A percentile compares a stretch with the other conserved stretches of the same genome.
Conservation (phyloP, 371 early-diverging fungal genomes). For the Mucor ambiguus region DNA sequence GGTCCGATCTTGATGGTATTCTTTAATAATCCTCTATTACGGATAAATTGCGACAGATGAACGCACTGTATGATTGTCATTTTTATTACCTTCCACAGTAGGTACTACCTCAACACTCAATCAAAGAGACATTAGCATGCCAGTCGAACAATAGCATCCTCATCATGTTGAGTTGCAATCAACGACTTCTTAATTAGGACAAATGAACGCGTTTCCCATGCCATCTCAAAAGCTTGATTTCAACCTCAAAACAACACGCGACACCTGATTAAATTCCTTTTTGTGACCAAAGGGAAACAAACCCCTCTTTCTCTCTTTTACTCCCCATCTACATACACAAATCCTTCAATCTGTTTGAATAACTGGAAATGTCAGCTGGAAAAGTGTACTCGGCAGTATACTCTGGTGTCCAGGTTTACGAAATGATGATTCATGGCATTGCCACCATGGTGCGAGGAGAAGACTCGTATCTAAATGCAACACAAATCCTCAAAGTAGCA, state of each 20-base stretch:
- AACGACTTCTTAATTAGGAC: background rate
- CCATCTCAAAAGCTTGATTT: background rate
- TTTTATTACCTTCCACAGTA: too few relatives aligned
- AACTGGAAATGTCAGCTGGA: slow-evolving; percentile 16
- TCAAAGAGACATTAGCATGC: too few relatives aligned
- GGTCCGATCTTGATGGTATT: too few relatives aligned
- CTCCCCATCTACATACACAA: background rate
- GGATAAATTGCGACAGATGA: too few relatives aligned
- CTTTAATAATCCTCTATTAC: too few relatives aligned
- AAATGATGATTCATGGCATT: slow-evolving; percentile 81
- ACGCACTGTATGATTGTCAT: too few relatives aligned
- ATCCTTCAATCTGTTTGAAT: background rate
- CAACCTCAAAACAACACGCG: background rate
- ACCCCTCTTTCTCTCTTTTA: background rate
- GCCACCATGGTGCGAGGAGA: slow-evolving; percentile 90
- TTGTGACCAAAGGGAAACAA: background rate
- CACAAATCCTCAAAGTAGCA: slow-evolving; percentile 96
- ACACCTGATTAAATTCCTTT: background rate
- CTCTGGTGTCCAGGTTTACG: slow-evolving; percentile 84
- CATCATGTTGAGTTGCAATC: background rate
- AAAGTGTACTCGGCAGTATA: slow-evolving; percentile 72
- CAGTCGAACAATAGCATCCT: too few relatives aligned
- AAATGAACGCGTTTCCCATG: background rate
- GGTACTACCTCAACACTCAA: too few relatives aligned
- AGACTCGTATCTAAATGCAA: slow-evolving; percentile 95